Base-by-base conservation (phyloP, 805 yeast genomes). In the Schwanniomyces yamadae region DNA sequence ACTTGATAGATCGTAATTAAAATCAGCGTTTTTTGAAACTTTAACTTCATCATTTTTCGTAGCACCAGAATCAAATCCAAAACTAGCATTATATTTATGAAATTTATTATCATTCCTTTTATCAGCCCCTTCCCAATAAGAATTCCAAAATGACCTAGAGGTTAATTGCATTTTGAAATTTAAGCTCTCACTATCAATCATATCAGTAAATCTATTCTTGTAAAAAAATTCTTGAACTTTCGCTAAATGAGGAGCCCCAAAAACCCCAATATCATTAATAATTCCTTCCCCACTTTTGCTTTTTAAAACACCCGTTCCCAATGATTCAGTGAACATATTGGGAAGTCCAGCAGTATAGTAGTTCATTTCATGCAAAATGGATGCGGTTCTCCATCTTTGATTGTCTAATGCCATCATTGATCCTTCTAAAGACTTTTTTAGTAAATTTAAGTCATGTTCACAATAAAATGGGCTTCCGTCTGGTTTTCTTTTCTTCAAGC, bases 331-430 rank as follows among this genome's bases (percentile, higher is more conserved):
- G 33, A 71, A 73, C 0, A 50, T 37, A 3, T 53, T 52, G 0
- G 82, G 77, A 7, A 80, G 47, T 4, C 71, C 71, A 1, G 55
- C 20, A 3, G 80, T 62, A 48, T 61, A 80, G 40, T 73, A 79
- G 20, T 70, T 70, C 85, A 82, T 81, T 52, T 82, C 89, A 52
- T 82, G 89, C 14, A 78, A 55, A 3, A 73, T 61, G 1, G 84
- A 67, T 1, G 71, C 67, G 0, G 78, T 68, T 48, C 78, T 63
- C 88, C 88, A 82, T 23, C 74, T 55, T 3, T 69, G 55, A 49
- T 79, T 77, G 2, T 54, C 42, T 21, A 82, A 50, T 0, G 87
- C 85, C 16, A 55, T 36, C 38, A 65, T 61, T 1, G 85, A 72
- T 5, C 61, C 61, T 12, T 55, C 59, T 9, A 76, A 50, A 0